A percentile compares a stretch with the other conserved stretches of the same genome.
Evolutionary conservation across 129 eudicot species (phyloP).

Genomic region (Logfia minima): DNA sequence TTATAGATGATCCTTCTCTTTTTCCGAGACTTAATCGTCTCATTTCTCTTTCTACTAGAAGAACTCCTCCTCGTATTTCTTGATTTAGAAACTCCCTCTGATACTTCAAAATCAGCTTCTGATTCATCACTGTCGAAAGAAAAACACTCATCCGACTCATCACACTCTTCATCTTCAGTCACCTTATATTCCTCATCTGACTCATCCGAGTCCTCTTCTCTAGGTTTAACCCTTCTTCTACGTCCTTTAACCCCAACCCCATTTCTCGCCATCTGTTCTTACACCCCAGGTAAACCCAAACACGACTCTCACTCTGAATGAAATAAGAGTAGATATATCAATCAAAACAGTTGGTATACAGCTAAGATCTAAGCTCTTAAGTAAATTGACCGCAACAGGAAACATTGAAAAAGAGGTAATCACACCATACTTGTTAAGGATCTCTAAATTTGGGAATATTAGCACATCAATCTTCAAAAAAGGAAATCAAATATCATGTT

Average conservation of each 20-base stretch:
- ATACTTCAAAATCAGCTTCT: slow-evolving; percentile 52
- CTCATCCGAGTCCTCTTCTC: slow-evolving; percentile 51
- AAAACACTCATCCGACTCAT: slow-evolving; percentile 62
- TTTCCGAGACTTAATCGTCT: slow-evolving; percentile 29
- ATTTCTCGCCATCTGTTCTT: slow-evolving; percentile 57
- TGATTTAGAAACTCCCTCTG: slow-evolving; percentile 39
- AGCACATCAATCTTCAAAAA: slow-evolving; percentile 13
- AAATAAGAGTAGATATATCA: slow-evolving; percentile 6
- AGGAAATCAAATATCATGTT: slow-evolving; percentile 1
- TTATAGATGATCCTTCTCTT: slow-evolving; percentile 28
- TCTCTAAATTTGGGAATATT: slow-evolving; percentile 10
- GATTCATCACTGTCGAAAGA: slow-evolving; percentile 64
- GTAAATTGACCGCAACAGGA: background rate
- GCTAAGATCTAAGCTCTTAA: slow-evolving; percentile 3
- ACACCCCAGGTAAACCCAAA: slow-evolving; percentile 26
- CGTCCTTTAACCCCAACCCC: slow-evolving; percentile 41
- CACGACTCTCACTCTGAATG: background rate
- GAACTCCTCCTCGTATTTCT: slow-evolving; percentile 31
- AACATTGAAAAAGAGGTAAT: background rate
- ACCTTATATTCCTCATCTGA: slow-evolving; percentile 87
- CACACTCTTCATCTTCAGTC: slow-evolving; percentile 62
- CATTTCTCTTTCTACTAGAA: slow-evolving; percentile 37
- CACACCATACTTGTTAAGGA: slow-evolving; percentile 16
- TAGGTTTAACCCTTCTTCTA: slow-evolving; percentile 29
- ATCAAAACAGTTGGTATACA: background rate